Conservation (phyloP, 2,329 filamentous ascomycete species). For the Fusarium dimerum region DNA sequence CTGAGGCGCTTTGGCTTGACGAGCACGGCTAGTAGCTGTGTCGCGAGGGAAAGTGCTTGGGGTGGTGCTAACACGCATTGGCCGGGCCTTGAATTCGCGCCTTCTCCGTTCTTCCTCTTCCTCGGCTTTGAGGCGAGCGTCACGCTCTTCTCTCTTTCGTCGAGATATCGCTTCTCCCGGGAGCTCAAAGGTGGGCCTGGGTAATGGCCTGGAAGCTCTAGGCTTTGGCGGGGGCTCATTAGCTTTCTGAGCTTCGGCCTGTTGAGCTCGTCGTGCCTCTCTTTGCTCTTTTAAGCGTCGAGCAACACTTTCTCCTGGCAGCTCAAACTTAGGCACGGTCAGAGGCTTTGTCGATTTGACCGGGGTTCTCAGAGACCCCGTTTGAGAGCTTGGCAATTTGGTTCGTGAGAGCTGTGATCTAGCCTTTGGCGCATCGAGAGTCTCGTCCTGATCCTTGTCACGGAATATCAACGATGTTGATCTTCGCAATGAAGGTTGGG, state of each 20-base stretch:
- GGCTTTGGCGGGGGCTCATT: constrained; percentile 44
- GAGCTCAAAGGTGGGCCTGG: constrained; percentile 60
- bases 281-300: constrained; percentile 59
- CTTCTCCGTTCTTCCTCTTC: constrained; percentile 62
- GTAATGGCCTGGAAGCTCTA: constrained; percentile 53
- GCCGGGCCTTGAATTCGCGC: constrained; percentile 65
- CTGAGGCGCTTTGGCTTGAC: constrained; percentile 46
- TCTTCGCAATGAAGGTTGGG: constrained; percentile 43
- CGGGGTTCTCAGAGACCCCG: constrained; percentile 41
- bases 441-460: constrained; percentile 25
- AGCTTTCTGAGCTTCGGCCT: constrained; percentile 36
- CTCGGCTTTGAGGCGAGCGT: constrained; percentile 55
- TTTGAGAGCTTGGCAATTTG: constrained; percentile 18
- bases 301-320: constrained; percentile 63
- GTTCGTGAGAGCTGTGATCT: constrained; percentile 17
- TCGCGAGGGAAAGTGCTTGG: constrained; percentile 52
- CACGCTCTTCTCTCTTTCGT: constrained; percentile 56
- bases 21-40: constrained; percentile 58
- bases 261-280: constrained; percentile 51
- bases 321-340: constrained; percentile 59
- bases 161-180: constrained; percentile 62
- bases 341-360: constrained; percentile 55
- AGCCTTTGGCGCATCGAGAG: constrained; percentile 13
- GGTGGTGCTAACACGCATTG: constrained; percentile 48
- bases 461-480: constrained; percentile 42